Evolutionary conservation across 805 yeast genomes (phyloP).

Genomic region (Candida ortonii): DNA sequence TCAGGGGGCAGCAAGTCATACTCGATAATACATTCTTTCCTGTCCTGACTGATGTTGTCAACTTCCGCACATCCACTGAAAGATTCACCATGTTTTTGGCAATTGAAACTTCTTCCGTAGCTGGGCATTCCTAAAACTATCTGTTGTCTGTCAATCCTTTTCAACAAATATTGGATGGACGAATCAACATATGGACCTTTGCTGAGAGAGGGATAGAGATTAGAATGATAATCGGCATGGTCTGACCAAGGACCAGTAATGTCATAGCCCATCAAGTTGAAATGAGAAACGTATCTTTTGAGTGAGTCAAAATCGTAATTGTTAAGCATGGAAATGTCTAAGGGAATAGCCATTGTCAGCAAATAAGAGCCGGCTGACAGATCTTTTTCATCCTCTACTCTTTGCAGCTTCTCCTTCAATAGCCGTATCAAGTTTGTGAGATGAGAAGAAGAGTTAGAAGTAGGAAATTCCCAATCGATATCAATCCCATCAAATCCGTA

Average conservation of each 20-base stretch:
- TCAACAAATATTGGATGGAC: slow-evolving; percentile 37
- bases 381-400: slow-evolving; percentile 31
- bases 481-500: slow-evolving; percentile 88
- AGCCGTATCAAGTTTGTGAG: slow-evolving; percentile 42
- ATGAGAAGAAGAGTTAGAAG: slow-evolving; percentile 41
- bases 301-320: slow-evolving; percentile 49
- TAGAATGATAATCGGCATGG: slow-evolving; percentile 64
- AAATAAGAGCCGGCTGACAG: slow-evolving; percentile 34
- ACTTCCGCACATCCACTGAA: slow-evolving; percentile 25
- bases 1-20: slow-evolving; percentile 25
- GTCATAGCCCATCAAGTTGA: slow-evolving; percentile 94
- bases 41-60: slow-evolving; percentile 7
- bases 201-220: slow-evolving; percentile 40
- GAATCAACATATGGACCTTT: slow-evolving; percentile 42
- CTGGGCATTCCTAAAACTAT: slow-evolving; percentile 82
- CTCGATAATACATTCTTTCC: slow-evolving; percentile 22
- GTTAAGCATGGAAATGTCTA: slow-evolving; percentile 45
- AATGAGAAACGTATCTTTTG: slow-evolving; percentile 57
- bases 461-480: slow-evolving; percentile 93
- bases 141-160: slow-evolving; percentile 33
- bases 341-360: slow-evolving; percentile 77
- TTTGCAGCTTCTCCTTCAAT: slow-evolving; percentile 40
- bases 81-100: slow-evolving; percentile 9
- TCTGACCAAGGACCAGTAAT: slow-evolving; percentile 76
- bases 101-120: slow-evolving; percentile 54